Evolutionary conservation across 1,284 basidiomycete genomes (phyloP).

Genomic region (Psilocybe mexicana): DNA sequence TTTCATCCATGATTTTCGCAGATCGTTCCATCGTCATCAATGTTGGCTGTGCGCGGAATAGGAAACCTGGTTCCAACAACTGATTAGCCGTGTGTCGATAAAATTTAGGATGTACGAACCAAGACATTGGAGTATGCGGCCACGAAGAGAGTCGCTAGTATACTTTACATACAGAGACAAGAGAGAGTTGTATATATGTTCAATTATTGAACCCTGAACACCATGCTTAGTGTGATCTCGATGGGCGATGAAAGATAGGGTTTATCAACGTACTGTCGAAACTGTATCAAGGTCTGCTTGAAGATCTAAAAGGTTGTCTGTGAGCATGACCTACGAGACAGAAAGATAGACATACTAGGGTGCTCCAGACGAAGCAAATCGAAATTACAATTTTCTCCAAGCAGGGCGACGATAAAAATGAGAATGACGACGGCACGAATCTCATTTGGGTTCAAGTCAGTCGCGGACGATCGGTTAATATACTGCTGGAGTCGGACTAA

Average conservation of each 20-base stretch:
- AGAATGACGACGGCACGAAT: slow-evolving; percentile 50
- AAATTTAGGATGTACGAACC: slow-evolving; percentile 44
- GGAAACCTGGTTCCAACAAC: slow-evolving; percentile 51
- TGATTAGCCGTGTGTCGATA: neutral
- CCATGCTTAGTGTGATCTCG: neutral
- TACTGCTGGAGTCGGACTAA: slow-evolving; percentile 61
- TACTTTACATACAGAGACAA: slow-evolving; percentile 72
- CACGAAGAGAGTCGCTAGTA: slow-evolving; percentile 52
- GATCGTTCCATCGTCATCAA: slow-evolving; percentile 83
- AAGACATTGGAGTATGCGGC: slow-evolving; percentile 77
- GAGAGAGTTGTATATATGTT: slow-evolving; percentile 77
- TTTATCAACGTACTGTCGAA: slow-evolving; percentile 44
- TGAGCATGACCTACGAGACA: neutral
- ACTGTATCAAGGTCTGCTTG: slow-evolving; percentile 61
- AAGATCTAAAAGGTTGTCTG: slow-evolving; percentile 41
- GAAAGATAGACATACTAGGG: slow-evolving; percentile 38
- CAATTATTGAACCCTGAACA: slow-evolving; percentile 69
- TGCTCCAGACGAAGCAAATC: slow-evolving; percentile 70
- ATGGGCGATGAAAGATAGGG: neutral
- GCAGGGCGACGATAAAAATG: slow-evolving; percentile 79
- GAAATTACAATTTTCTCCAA: slow-evolving; percentile 89
- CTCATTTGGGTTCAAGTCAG: slow-evolving; percentile 41
- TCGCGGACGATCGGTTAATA: slow-evolving; percentile 37
- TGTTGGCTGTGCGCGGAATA: slow-evolving; percentile 91
- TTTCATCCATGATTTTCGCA: slow-evolving; percentile 84